Evolutionary conservation across 352 stramenopile genomes (phyloP).

Genomic region (Globisporangium spiculum): DNA sequence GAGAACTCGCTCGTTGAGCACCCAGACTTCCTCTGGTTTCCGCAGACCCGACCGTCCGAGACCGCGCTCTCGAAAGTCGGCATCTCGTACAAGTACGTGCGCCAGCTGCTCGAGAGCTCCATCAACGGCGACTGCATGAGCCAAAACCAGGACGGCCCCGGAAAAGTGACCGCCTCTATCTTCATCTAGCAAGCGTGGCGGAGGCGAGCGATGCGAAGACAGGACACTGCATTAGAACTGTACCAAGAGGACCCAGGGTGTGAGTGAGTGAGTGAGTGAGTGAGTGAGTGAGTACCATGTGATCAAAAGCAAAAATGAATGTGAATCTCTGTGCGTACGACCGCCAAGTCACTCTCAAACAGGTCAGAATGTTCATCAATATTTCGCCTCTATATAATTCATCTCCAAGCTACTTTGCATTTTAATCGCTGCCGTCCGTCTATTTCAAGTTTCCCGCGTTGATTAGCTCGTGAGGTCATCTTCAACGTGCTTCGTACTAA

Average conservation of each 20-base stretch:
- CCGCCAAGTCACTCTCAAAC: neutral
- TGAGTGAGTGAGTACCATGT: neutral
- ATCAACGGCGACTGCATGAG: constrained; percentile 16
- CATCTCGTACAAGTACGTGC: constrained; percentile 10
- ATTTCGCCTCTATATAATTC: neutral
- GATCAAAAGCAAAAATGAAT: neutral
- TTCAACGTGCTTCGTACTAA: neutral
- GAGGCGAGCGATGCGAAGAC: too few relatives aligned
- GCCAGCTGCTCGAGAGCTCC: constrained; percentile 3
- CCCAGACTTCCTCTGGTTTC: constrained; percentile 14
- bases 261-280: neutral
- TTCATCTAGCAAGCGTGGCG: neutral
- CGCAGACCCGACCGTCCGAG: neutral
- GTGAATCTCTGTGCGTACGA: neutral
- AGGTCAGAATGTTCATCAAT: neutral
- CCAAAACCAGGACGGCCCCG: neutral
- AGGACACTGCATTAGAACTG: neutral
- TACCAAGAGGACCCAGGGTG: neutral
- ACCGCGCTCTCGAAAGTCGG: constrained; percentile 8
- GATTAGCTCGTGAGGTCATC: neutral
- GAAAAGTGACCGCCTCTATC: neutral
- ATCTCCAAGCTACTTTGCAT: neutral
- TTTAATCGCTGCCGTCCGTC: neutral
- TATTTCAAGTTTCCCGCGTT: neutral
- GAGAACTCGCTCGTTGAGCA: constrained; percentile 9